Evolutionary conservation across 345 rosid genomes (phyloP).

Genomic region (Psidium guajava): DNA sequence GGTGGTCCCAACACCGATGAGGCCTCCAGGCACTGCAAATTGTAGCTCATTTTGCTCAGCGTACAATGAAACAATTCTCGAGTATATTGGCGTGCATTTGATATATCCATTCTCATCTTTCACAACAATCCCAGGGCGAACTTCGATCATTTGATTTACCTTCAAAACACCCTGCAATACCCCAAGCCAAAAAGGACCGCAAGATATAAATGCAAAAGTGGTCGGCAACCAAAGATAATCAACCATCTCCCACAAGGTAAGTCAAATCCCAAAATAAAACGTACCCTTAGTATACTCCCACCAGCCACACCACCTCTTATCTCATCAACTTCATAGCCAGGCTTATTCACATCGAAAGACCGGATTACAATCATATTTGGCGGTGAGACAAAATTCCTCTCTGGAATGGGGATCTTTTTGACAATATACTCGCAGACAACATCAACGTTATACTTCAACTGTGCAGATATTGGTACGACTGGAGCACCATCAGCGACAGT

Average conservation of each 20-base stretch:
- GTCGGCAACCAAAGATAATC: not conserved
- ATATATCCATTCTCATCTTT: conserved; percentile 79
- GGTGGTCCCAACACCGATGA: conserved; percentile 91
- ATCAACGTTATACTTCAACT: conserved; percentile 81
- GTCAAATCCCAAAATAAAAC: not conserved
- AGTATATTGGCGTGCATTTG: conserved; percentile 84
- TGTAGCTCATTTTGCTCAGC: conserved; percentile 96
- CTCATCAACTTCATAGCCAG: conserved; percentile 87
- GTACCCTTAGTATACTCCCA: conserved; percentile 89
- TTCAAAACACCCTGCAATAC: conserved; percentile 75
- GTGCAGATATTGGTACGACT: conserved; percentile 92
- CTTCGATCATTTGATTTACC: conserved; percentile 75
- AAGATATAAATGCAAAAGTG: not conserved
- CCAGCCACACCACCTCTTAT: conserved; percentile 98
- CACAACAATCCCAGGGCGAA: conserved; percentile 81
- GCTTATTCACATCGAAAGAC: conserved; percentile 94
- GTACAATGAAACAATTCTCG: conserved; percentile 65
- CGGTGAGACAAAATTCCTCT: conserved; percentile 80
- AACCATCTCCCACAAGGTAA: not conserved
- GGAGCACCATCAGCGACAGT: conserved; percentile 92
- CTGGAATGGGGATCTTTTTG: conserved; percentile 93
- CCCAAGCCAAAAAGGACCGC: not conserved
- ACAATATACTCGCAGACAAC: conserved; percentile 91
- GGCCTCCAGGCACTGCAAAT: conserved; percentile 97
- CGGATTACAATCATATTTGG: conserved; percentile 96